Conservation (phyloP, 306 rosid species). For the Quercus gilva region DNA sequence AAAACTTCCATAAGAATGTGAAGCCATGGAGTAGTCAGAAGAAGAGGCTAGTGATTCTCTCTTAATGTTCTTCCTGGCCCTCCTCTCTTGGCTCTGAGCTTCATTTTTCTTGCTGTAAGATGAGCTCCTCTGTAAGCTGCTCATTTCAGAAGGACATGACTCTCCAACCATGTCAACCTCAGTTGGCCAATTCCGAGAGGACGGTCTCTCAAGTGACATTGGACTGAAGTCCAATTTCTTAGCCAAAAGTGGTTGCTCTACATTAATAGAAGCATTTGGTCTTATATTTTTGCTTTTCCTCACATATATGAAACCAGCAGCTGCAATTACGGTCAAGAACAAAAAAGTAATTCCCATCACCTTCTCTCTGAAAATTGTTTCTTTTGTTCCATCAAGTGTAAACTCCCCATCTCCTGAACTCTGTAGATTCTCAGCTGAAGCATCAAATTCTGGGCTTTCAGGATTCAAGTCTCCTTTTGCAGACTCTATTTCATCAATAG, state of each 20-base stretch:
- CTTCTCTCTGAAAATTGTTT: background rate
- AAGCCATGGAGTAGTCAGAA: conserved; percentile 51
- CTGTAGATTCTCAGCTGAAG: background rate
- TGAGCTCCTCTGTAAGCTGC: conserved; percentile 56
- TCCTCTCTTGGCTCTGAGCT: conserved; percentile 55
- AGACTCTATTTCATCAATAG: background rate
- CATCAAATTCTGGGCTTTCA: conserved; percentile 4
- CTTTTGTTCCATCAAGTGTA: background rate
- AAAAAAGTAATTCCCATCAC: conserved; percentile 27
- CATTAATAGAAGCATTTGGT: background rate
- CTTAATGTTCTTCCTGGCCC: conserved; percentile 38
- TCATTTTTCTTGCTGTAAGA: conserved; percentile 24
- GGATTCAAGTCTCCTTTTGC: background rate
- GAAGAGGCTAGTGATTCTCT: conserved; percentile 76
- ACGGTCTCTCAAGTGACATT: conserved; percentile 30
- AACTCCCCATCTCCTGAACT: conserved; percentile 4
- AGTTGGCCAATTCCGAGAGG: conserved; percentile 27
- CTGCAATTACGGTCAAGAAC: conserved; percentile 38
- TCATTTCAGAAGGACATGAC: conserved; percentile 62
- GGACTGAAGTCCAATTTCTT: conserved; percentile 24
- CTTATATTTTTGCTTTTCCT: conserved; percentile 30
- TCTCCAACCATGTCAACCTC: conserved; percentile 43
- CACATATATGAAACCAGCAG: conserved; percentile 25
- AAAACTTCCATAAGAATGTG: conserved; percentile 79
- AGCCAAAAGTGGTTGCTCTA: conserved; percentile 19